Percentiles rank a stretch among this genome's conserved stretches.
These are phyloP conservation scores for Fusarium vanettenii DNA, from an alignment of 2,329 filamentous ascomycete species.

Conservation along the genomic window DNA sequence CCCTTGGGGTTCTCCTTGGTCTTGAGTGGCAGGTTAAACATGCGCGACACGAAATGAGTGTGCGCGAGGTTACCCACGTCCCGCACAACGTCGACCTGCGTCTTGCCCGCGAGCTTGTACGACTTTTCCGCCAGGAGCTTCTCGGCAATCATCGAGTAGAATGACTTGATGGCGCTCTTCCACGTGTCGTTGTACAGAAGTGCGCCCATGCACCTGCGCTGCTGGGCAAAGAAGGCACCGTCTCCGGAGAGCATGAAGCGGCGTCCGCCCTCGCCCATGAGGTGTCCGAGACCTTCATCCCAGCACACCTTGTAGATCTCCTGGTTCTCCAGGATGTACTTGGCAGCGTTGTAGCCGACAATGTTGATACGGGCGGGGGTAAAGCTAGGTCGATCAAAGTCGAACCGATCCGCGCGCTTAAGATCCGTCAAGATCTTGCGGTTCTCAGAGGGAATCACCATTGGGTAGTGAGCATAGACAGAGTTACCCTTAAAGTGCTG, in stretches of 20 bases:
- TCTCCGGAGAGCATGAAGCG: conserved; percentile 69
- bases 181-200: conserved; percentile 73
- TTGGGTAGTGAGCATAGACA: conserved; percentile 85
- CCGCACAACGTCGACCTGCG: conserved; percentile 77
- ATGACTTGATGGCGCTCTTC: conserved; percentile 70
- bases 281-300: conserved; percentile 70
- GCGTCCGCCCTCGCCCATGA: conserved; percentile 67
- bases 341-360: conserved; percentile 70
- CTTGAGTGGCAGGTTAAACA: conserved; percentile 76
- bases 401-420: conserved; percentile 75
- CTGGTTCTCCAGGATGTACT: conserved; percentile 70
- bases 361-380: conserved; percentile 65
- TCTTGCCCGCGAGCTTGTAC: conserved; percentile 65
- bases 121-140: conserved; percentile 73
- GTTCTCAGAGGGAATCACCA: conserved; percentile 78
- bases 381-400: conserved; percentile 70
- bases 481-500: conserved; percentile 82
- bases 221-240: conserved; percentile 58
- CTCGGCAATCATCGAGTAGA: conserved; percentile 73
- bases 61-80: conserved; percentile 77
- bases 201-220: conserved; percentile 65
- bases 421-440: conserved; percentile 75
- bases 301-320: conserved; percentile 73
- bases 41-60: conserved; percentile 70
- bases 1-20: conserved; percentile 69